Conservation (phyloP, 192 early-diverging fungal species). For the Coemansia sp. region DNA sequence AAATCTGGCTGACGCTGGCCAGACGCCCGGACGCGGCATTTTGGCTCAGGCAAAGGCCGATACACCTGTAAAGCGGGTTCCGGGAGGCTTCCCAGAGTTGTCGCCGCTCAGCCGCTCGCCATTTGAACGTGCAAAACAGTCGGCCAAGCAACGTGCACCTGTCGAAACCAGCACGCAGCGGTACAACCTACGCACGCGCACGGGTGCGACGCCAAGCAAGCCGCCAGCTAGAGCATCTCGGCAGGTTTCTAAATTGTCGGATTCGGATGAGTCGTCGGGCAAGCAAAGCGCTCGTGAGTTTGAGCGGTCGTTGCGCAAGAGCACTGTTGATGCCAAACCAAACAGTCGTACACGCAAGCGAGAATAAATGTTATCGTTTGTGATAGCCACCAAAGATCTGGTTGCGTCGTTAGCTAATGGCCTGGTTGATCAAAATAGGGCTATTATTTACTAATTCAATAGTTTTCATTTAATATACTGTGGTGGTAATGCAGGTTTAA, state of each 20-base stretch:
- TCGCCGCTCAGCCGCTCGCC: constrained; percentile 21
- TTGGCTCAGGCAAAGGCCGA: constrained; percentile 8
- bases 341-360: constrained; percentile 34
- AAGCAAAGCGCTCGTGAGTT: constrained; percentile 26
- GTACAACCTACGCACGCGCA: constrained; percentile 34
- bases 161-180: constrained; percentile 1
- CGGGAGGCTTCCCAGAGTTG: constrained; percentile 15
- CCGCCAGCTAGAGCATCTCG: not conserved
- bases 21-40: constrained; percentile 9
- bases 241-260: not conserved
- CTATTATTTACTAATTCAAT: too few relatives aligned
- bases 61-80: constrained; percentile 8
- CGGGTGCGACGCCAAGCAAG: not conserved
- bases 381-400: too few relatives aligned
- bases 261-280: not conserved
- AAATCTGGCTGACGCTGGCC: constrained; percentile 11
- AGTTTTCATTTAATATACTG: too few relatives aligned
- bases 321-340: constrained; percentile 3
- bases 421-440: too few relatives aligned
- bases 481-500: too few relatives aligned
- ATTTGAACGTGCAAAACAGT: constrained; percentile 15
- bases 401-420: too few relatives aligned
- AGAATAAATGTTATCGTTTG: not conserved
- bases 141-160: constrained; percentile 5
- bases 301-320: constrained; percentile 20